Evolutionary conservation across 2,329 filamentous ascomycete genomes (phyloP).

Genomic region (Alternaria sp.): DNA sequence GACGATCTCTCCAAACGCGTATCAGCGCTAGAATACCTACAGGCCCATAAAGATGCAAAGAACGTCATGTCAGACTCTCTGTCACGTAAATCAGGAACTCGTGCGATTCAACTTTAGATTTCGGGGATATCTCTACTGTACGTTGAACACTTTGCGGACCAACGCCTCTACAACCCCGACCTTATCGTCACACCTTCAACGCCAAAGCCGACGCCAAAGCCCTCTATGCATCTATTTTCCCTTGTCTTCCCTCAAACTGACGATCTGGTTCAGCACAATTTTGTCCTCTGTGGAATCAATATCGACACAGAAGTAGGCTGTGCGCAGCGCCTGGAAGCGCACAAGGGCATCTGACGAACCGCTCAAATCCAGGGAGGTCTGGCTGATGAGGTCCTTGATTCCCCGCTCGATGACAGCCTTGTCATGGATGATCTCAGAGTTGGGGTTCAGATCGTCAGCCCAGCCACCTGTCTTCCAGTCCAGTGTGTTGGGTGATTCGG

Average conservation of each 20-base stretch:
- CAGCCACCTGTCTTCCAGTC: slow-evolving; percentile 77
- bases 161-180: background rate
- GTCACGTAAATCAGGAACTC: background rate
- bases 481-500: slow-evolving; percentile 79
- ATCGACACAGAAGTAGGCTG: slow-evolving; percentile 88
- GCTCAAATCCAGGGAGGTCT: slow-evolving; percentile 43
- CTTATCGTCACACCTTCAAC: background rate
- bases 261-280: slow-evolving; percentile 89
- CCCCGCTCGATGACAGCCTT: slow-evolving; percentile 84
- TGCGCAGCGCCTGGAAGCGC: slow-evolving; percentile 89
- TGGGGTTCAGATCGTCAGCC: slow-evolving; percentile 82
- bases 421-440: slow-evolving; percentile 81
- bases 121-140: slow-evolving; percentile 1
- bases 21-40: too few relatives aligned
- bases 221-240: slow-evolving; percentile 27
- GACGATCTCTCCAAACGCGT: too few relatives aligned
- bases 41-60: background rate
- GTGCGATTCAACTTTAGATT: background rate
- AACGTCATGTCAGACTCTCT: background rate
- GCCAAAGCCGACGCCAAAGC: background rate
- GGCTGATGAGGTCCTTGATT: slow-evolving; percentile 80
- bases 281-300: slow-evolving; percentile 73
- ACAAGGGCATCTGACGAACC: slow-evolving; percentile 61
- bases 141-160: background rate
- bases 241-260: slow-evolving; percentile 85